These are phyloP conservation scores for Setaria viridis DNA, from an alignment of 202 grass and related monocot species.

Conservation along the genomic window DNA sequence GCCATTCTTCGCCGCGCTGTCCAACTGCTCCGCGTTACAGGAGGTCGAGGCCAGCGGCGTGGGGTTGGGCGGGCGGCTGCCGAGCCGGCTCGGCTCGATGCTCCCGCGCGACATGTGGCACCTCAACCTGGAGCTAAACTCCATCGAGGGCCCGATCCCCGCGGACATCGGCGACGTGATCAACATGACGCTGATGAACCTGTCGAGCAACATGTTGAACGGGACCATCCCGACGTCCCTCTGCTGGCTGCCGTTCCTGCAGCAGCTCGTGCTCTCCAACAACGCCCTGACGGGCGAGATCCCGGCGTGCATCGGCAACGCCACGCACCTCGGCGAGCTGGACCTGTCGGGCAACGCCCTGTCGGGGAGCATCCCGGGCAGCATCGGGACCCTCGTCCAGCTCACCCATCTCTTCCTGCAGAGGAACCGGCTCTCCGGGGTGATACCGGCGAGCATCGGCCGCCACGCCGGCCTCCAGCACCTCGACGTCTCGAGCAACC, in stretches of 20 bases:
- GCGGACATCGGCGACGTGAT: slow-evolving; percentile 57
- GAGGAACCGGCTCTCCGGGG: slow-evolving; percentile 56
- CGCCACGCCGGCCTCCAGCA: slow-evolving; percentile 9
- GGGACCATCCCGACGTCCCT: slow-evolving; percentile 69
- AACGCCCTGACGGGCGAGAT: slow-evolving; percentile 61
- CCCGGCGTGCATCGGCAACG: slow-evolving; percentile 62
- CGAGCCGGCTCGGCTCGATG: slow-evolving; percentile 26
- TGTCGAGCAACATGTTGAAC: slow-evolving; percentile 73
- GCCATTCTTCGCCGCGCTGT: slow-evolving; percentile 71
- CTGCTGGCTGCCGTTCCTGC: slow-evolving; percentile 43
- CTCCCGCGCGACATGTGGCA: slow-evolving; percentile 33
- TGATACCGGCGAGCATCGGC: slow-evolving; percentile 64
- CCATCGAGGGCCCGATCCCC: slow-evolving; percentile 73
- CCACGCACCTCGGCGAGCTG: slow-evolving; percentile 56
- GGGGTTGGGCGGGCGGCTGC: slow-evolving; percentile 59
- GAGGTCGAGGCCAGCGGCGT: slow-evolving; percentile 61
- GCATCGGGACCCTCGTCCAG: slow-evolving; percentile 56
- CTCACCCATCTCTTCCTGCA: slow-evolving; percentile 50
- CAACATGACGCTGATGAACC: slow-evolving; percentile 74
- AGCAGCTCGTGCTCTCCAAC: slow-evolving; percentile 61
- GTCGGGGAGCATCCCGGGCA: slow-evolving; percentile 57
- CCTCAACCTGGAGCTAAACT: slow-evolving; percentile 68
- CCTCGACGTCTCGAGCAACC: slow-evolving; percentile 79
- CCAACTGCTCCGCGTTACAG: slow-evolving; percentile 53
- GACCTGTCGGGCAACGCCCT: slow-evolving; percentile 67